Evolutionary conservation across 1,284 basidiomycete genomes (phyloP).

Genomic region (Apiotrichum porosum): DNA sequence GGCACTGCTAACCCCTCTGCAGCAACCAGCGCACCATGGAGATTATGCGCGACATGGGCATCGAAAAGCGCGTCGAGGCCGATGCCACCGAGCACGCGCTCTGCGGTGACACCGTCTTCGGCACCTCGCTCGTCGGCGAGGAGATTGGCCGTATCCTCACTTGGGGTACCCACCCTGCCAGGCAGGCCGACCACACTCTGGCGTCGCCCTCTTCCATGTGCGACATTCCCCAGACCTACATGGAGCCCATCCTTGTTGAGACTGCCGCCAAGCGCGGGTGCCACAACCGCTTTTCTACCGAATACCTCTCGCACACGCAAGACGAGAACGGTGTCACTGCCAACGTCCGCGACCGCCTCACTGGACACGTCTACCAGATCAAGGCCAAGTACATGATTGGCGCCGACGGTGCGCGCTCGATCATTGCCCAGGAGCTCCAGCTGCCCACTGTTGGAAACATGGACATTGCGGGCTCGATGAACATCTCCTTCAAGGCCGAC

Average conservation of each 20-base stretch:
- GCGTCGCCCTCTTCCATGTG: conserved; percentile 14
- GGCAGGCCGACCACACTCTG: conserved; percentile 11
- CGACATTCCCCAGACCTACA: conserved; percentile 18
- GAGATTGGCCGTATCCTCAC: conserved; percentile 17
- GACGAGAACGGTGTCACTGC: conserved; percentile 9
- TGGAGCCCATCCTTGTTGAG: conserved; percentile 14
- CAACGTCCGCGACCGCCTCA: conserved; percentile 13
- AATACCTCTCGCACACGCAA: conserved; percentile 17
- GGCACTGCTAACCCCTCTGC: too few relatives aligned
- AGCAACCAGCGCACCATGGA: conserved; percentile 18
- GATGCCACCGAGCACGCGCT: conserved; percentile 13
- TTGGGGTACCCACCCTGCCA: conserved; percentile 14
- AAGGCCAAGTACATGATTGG: conserved; percentile 16
- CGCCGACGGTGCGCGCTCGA: conserved; percentile 12
- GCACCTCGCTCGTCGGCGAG: conserved; percentile 13
- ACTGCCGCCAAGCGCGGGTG: conserved; percentile 11
- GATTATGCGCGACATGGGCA: conserved; percentile 17
- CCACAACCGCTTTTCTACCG: conserved; percentile 15
- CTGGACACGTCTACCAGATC: conserved; percentile 10
- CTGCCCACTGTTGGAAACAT: conserved; percentile 12
- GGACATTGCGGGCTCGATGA: conserved; percentile 18
- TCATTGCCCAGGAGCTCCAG: conserved; percentile 10
- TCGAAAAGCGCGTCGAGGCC: conserved; percentile 10
- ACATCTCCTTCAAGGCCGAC: conserved; percentile 19
- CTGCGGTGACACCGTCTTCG: conserved; percentile 19